Evolutionary conservation across 2,329 filamentous ascomycete species (phyloP).

Genomic region (Paecilomyces dactylethromorphus): DNA sequence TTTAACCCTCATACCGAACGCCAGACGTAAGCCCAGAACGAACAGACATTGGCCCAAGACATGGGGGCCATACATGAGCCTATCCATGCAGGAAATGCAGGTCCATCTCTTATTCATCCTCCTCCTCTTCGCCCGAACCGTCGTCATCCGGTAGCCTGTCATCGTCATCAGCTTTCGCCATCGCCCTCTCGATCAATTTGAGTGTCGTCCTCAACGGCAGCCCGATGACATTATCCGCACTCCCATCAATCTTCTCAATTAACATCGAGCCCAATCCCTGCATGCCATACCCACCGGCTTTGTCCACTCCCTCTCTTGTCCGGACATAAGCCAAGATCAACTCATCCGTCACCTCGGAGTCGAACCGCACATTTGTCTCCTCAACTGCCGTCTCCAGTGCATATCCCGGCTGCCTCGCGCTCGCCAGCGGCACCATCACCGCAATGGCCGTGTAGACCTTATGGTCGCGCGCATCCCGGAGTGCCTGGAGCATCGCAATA

Average conservation of each 20-base stretch:
- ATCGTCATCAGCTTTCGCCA: conserved; percentile 65
- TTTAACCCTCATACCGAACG: conserved; percentile 2
- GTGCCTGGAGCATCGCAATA: conserved; percentile 70
- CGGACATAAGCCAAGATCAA: conserved; percentile 62
- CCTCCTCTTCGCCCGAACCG: conserved; percentile 25
- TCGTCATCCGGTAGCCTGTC: conserved; percentile 44
- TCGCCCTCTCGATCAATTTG: conserved; percentile 79
- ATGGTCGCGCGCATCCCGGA: conserved; percentile 72
- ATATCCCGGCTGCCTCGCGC: conserved; percentile 79
- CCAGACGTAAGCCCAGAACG: neutral
- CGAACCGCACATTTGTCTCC: conserved; percentile 88
- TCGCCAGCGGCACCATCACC: conserved; percentile 73
- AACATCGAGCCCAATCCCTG: conserved; percentile 83
- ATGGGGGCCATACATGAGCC: neutral
- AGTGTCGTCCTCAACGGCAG: conserved; percentile 73
- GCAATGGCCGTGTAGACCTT: conserved; percentile 81
- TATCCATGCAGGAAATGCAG: neutral
- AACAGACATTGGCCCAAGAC: neutral
- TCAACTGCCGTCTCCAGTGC: conserved; percentile 73
- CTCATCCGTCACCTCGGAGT: conserved; percentile 67
- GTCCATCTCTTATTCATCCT: conserved; percentile 7
- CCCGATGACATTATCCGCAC: conserved; percentile 90
- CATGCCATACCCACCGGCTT: conserved; percentile 91
- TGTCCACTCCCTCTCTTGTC: conserved; percentile 88
- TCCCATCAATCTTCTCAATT: conserved; percentile 82